These are phyloP conservation scores for Zasmidium citrigriseum DNA, from an alignment of 2,329 filamentous ascomycete species.

Conservation along the genomic window DNA sequence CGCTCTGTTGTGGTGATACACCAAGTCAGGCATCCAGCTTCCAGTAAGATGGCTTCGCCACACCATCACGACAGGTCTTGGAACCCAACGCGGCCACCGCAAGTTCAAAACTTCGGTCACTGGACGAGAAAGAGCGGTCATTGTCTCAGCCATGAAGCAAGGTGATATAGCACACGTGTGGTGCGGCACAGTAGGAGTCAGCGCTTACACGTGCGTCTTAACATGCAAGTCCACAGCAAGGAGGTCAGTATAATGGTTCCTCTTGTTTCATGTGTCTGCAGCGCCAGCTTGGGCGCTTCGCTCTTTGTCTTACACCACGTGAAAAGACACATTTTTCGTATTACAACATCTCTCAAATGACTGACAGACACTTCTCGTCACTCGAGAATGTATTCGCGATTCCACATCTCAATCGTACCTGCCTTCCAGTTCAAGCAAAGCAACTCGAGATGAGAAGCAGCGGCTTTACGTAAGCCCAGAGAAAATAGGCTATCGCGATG, in stretches of 20 bases:
- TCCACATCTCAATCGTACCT: background rate
- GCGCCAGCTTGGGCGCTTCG: background rate
- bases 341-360: no score
- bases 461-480: background rate
- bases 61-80: no score
- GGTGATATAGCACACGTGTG: background rate
- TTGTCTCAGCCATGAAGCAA: constrained; percentile 6
- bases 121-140: constrained; percentile 1
- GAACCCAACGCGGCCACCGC: background rate
- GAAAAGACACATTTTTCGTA: background rate
- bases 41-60: background rate
- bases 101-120: background rate
- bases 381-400: background rate
- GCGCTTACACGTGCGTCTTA: background rate
- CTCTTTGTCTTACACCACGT: background rate
- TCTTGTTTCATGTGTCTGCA: background rate
- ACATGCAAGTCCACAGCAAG: constrained; percentile 1
- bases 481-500: background rate
- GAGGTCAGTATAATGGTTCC: constrained; percentile 2
- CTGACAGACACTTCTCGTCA: background rate
- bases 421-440: background rate
- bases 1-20: background rate
- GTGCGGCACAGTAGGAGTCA: background rate
- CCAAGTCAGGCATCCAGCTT: background rate
- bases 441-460: background rate